Evolutionary conservation across 345 rosid species (phyloP), one percentile per base, ranked within the genome.

Genomic region (Raphanus sativus): DNA sequence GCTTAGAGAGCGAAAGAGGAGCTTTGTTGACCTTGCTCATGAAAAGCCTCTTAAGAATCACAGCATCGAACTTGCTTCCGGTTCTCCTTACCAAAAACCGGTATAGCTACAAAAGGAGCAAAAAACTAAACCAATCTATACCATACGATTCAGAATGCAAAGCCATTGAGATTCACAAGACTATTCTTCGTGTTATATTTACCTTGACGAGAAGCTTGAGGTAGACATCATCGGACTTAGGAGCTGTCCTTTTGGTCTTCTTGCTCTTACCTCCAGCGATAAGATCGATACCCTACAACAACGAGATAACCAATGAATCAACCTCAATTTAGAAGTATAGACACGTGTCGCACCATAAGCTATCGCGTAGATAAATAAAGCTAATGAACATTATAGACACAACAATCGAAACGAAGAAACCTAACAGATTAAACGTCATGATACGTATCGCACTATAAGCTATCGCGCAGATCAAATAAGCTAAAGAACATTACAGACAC

Each of bases 131-230:
- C 8, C 6, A 15, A 3, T 30, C 8, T 25, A 8, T 21, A 34
- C 32, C 3, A 4, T 2, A 17, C 4, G 65, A 65, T 34, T 16
- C 28, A 42, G 15, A 17, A 4, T 30, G 5, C 33, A 4, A 30
- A 30, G 21, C 5, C 33, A 34, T 13, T 13, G 9, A 34, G 13
- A 11, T 5, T 0, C 1, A 24, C 5, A 30, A 30, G 33, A 30
- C 4, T 3, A 32, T 21, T 32, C 5, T 32, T 6, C 6, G 6
- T 34, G 8, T 34, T 34, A 34, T 7, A 2, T 21, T 21, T 34
- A 34, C 97, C 98, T 94, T 94, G 74, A 94, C 98, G 77, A 94
- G 88, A 17, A 94, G 97, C 84, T 92, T 94, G 58, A 94, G 98
- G 80, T 92, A 94, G 74, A 94, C 84, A 89, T 92, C 97, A 59